Conservation (phyloP, 2,329 filamentous ascomycete genomes). For the Cladorrhinum sp. region DNA sequence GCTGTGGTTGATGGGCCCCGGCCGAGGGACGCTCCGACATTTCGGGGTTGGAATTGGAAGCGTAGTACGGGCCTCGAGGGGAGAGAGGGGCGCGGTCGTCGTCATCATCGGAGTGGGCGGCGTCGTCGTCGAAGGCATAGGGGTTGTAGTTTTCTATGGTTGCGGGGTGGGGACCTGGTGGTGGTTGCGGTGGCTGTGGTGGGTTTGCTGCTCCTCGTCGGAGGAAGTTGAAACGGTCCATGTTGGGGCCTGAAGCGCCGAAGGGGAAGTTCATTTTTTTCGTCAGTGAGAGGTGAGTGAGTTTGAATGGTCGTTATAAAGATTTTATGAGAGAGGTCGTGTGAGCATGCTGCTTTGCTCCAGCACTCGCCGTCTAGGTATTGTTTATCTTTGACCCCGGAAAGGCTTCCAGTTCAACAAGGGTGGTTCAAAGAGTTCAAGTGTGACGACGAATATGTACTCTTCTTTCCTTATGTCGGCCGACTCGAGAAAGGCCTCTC, state of each 20-base stretch:
- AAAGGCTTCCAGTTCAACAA: too few species aligned
- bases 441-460: too few species aligned
- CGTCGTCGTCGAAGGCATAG: conserved; percentile 8
- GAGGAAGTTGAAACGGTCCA: conserved; percentile 28
- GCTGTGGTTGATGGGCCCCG: neutral
- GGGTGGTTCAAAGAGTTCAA: too few species aligned
- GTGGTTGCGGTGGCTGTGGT: neutral
- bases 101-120: conserved; percentile 18
- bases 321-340: neutral
- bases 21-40: conserved; percentile 29
- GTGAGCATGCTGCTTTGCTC: neutral
- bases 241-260: conserved; percentile 11
- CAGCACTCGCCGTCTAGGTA: neutral
- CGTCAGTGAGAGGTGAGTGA: neutral
- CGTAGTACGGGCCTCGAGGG: conserved; percentile 15
- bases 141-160: neutral
- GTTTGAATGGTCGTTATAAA: neutral
- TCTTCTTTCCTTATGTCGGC: too few species aligned
- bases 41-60: conserved; percentile 26
- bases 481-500: too few species aligned
- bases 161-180: neutral
- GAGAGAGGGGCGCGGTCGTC: conserved; percentile 24
- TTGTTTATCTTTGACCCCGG: neutral
- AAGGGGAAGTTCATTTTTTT: conserved; percentile 20
- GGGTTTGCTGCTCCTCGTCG: conserved; percentile 9